Base-by-base conservation (phyloP, 75 land plant species). In the Selaginella moellendorffii region DNA sequence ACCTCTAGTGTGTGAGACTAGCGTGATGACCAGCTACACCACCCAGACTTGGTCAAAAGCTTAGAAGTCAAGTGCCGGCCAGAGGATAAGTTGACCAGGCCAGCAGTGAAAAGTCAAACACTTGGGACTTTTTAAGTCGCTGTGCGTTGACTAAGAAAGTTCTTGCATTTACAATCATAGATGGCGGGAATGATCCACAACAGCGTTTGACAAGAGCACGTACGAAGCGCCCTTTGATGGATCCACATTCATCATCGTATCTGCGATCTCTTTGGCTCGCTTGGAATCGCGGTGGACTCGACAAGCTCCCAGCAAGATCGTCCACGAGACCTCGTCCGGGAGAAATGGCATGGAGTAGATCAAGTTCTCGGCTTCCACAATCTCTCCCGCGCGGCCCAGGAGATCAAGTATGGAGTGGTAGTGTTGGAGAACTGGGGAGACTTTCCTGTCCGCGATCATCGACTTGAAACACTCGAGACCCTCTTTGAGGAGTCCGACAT, bases 341-440 rank as follows among this genome's bases (percentile, higher is more conserved):
- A 31, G 27, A 63, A 14, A 70, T 18, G 66, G 72, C 61, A 66
- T 68, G 17, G 20, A 30, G 54, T 2, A 36, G 0, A 78, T 28
- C 29, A 73, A 61, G 9, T 66, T 72, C 24, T 69, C 26, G 19
- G 75, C 68, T 30, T 73, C 69, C 0, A 66, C 67, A 27, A 73
- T 21, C 26, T 65, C 29, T 52, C 76, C 80, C 23, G 72, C 76
- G 27, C 61, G 29, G 2, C 80, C 72, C 23, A 78, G 5, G 10
- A 78, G 28, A 30, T 56, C 80, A 28, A 78, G 54, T 52, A 74
- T 10, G 53, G 74, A 69, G 26, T 64, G 64, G 54, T 71, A 82
- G 27, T 82, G 84, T 52, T 78, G 76, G 52, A 76, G 63, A 0
- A 59, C 63, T 25, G 81, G 84, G 54, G 67, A 58, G 61, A 78